Percentiles rank a stretch among this genome's conserved stretches.
Conservation (phyloP, 2,329 filamentous ascomycete genomes). For the Xylaria sp. region DNA sequence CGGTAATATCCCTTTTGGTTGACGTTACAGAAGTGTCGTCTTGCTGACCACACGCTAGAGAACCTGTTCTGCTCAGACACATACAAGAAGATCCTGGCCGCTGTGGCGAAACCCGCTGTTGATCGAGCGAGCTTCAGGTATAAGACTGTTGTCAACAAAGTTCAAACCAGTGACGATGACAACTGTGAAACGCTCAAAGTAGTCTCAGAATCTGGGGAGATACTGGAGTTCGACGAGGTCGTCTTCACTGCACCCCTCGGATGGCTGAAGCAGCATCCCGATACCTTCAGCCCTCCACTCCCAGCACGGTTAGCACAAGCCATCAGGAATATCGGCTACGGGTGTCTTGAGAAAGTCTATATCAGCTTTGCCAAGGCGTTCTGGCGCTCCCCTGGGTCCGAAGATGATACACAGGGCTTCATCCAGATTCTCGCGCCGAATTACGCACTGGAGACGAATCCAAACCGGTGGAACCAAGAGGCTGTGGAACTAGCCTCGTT, state of each 20-base stretch:
- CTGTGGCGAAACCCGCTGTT: conserved; percentile 67
- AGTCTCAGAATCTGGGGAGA: conserved; percentile 57
- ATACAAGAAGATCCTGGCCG: conserved; percentile 67
- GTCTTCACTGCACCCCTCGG: conserved; percentile 76
- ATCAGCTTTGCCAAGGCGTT: conserved; percentile 80
- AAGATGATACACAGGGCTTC: conserved; percentile 69
- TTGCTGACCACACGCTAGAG: conserved; percentile 53
- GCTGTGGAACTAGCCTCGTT: conserved; percentile 80
- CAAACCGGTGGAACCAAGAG: conserved; percentile 77
- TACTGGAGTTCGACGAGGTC: conserved; percentile 71
- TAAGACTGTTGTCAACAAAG: conserved; percentile 58
- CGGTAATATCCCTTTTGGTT: conserved; percentile 53
- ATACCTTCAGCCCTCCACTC: conserved; percentile 69
- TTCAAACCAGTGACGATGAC: conserved; percentile 51
- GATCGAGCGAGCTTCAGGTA: conserved; percentile 66
- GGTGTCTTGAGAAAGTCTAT: conserved; percentile 77
- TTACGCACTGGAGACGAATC: conserved; percentile 72
- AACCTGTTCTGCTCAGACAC: conserved; percentile 71
- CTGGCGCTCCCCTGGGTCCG: conserved; percentile 66
- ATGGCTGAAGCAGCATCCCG: conserved; percentile 70
- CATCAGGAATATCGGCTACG: conserved; percentile 74
- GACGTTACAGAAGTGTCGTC: conserved; percentile 38
- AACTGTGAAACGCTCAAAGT: conserved; percentile 55
- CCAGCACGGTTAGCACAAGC: conserved; percentile 67
- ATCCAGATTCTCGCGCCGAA: conserved; percentile 78